Evolutionary conservation across 352 stramenopile genomes (phyloP).

Genomic region (Globisporangium lucens): DNA sequence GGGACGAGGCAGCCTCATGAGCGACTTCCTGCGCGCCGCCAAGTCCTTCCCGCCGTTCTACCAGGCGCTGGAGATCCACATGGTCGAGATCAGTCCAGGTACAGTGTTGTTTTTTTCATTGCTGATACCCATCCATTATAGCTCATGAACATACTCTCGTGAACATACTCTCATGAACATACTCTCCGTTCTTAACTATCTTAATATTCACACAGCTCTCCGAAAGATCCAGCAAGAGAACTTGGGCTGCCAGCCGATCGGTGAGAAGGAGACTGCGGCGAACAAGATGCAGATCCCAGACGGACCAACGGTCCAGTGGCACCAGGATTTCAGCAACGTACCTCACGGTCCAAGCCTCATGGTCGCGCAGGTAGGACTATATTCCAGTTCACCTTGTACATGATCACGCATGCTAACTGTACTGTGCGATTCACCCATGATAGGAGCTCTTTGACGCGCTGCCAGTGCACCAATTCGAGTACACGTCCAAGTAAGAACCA

Average conservation of each 20-base stretch:
- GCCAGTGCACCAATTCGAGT: conserved; percentile 95
- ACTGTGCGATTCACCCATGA: background rate
- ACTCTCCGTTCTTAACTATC: no score
- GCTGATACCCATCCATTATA: background rate
- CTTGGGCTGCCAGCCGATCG: conserved; percentile 50
- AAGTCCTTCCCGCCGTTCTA: conserved; percentile 89
- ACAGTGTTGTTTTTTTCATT: background rate
- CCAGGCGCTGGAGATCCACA: conserved; percentile 81
- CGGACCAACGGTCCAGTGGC: conserved; percentile 74
- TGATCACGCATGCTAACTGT: background rate
- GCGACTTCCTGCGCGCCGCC: conserved; percentile 89
- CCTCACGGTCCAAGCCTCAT: conserved; percentile 83
- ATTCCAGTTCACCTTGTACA: background rate
- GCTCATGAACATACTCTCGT: background rate
- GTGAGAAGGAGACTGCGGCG: conserved; percentile 23
- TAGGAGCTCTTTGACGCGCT: conserved; percentile 94
- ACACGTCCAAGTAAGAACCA: conserved; percentile 57
- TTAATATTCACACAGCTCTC: conserved; percentile 35
- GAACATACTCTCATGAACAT: background rate
- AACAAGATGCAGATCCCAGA: conserved; percentile 51
- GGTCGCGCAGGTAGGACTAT: conserved; percentile 63
- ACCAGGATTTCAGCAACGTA: conserved; percentile 81
- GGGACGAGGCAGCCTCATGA: conserved; percentile 92
- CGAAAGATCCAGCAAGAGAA: conserved; percentile 88
- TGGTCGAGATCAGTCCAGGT: conserved; percentile 88